Conservation (phyloP, 73 alveolate genomes). For the Tetrahymena borealis region DNA sequence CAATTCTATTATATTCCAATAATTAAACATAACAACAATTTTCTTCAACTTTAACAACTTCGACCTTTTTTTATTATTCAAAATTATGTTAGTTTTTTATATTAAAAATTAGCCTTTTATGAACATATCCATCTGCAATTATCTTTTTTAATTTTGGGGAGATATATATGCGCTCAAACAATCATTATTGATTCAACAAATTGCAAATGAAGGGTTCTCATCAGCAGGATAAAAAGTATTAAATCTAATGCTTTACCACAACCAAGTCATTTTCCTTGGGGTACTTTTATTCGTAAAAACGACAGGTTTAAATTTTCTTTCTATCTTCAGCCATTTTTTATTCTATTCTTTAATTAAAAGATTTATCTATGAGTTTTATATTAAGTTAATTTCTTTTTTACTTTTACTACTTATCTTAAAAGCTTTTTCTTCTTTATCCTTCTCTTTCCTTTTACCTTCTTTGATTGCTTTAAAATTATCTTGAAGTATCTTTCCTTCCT, state of each 20-base stretch:
- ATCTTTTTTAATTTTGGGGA: no score
- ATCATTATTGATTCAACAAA: no score
- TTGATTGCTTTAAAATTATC: background rate
- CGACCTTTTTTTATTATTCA: conserved; percentile 41
- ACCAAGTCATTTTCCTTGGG: conserved; percentile 88
- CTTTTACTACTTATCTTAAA: background rate
- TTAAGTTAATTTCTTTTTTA: background rate
- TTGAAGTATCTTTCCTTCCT: background rate
- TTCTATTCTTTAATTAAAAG: background rate
- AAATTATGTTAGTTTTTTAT: background rate
- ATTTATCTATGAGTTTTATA: background rate
- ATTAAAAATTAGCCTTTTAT: no score
- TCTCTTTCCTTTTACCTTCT: background rate
- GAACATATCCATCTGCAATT: no score
- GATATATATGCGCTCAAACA: no score
- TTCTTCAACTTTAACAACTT: conserved; percentile 66
- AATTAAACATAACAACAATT: conserved; percentile 85
- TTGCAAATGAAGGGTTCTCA: no score
- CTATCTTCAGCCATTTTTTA: background rate
- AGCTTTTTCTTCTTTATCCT: background rate
- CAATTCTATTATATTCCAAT: conserved; percentile 73
- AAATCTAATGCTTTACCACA: conserved; percentile 8
- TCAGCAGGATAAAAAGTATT: background rate
- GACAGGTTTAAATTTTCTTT: background rate
- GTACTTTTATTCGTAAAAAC: conserved; percentile 80